Percentiles rank a stretch among this genome's conserved stretches.
Conservation (phyloP, 805 yeast species). For the Isabelozyma gotoi region DNA sequence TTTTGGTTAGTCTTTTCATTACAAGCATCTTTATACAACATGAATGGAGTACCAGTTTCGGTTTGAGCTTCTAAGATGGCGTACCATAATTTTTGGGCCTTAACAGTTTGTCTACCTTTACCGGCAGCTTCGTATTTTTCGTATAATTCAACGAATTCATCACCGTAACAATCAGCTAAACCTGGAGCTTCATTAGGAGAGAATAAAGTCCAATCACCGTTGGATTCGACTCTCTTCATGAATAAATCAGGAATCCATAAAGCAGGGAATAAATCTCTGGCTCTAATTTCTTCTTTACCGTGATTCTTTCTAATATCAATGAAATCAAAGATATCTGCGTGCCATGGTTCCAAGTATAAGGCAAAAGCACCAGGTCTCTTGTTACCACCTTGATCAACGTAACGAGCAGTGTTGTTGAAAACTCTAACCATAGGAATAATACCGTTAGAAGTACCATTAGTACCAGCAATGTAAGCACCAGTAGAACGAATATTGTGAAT, state of each 20-base stretch:
- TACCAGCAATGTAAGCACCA: constrained; percentile 62
- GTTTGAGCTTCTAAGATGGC: constrained; percentile 62
- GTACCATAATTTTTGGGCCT: constrained; percentile 63
- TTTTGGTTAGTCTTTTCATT: constrained; percentile 58
- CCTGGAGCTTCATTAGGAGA: constrained; percentile 63
- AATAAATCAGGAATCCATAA: constrained; percentile 64
- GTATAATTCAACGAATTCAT: constrained; percentile 53
- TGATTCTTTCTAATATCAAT: constrained; percentile 61
- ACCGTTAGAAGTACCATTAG: constrained; percentile 64
- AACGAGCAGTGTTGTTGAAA: constrained; percentile 62
- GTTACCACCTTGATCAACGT: constrained; percentile 67
- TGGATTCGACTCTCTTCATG: constrained; percentile 59
- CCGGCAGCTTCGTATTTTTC: constrained; percentile 51
- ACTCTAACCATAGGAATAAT: constrained; percentile 64
- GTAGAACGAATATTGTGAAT: constrained; percentile 59
- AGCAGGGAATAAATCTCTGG: constrained; percentile 63
- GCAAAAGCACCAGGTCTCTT: constrained; percentile 68
- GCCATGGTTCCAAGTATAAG: constrained; percentile 63
- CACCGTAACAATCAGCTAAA: constrained; percentile 54
- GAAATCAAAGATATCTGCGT: constrained; percentile 57
- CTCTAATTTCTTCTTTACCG: constrained; percentile 63
- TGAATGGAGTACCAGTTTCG: constrained; percentile 65
- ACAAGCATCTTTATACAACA: constrained; percentile 65
- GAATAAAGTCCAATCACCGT: constrained; percentile 57
- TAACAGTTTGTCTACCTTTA: constrained; percentile 48